phyloP scores from a whole-genome alignment of 352 stramenopile species.

The Phytophthora parvispora region DNA sequence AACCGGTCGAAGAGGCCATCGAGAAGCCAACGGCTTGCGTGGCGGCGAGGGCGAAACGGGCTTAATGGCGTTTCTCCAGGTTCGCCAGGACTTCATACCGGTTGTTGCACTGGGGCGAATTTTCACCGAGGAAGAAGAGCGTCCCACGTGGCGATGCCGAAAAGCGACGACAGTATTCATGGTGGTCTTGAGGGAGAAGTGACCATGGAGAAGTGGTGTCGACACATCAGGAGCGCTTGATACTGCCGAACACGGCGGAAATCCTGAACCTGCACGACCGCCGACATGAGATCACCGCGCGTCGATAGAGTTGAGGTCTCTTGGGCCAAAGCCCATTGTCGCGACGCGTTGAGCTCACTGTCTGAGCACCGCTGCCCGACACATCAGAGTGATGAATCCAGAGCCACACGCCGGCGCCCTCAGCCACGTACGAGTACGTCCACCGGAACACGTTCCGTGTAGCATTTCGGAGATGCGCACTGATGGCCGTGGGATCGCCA shows the following conservation, averaged over 20 bases:
- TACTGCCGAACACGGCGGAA: not conserved
- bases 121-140: not conserved
- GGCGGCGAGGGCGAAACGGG: not conserved
- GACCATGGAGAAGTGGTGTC: not conserved
- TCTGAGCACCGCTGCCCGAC: not conserved
- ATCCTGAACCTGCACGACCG: not conserved
- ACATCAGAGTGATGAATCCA: constrained; percentile 3
- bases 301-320: not conserved
- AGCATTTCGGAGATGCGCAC: not conserved
- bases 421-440: not conserved
- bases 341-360: not conserved
- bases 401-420: not conserved
- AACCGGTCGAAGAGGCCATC: not conserved
- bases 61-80: not conserved
- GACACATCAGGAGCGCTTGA: not conserved
- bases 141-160: not conserved
- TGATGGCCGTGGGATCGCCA: constrained; percentile 9
- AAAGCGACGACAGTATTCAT: not conserved
- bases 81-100: no score
- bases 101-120: no score
- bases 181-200: not conserved
- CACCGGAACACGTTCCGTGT: not conserved
- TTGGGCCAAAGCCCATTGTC: not conserved
- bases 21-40: not conserved
- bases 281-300: not conserved